phyloP scores from a whole-genome alignment of 139 green algal genomes.

The Micromonas pusilla region DNA sequence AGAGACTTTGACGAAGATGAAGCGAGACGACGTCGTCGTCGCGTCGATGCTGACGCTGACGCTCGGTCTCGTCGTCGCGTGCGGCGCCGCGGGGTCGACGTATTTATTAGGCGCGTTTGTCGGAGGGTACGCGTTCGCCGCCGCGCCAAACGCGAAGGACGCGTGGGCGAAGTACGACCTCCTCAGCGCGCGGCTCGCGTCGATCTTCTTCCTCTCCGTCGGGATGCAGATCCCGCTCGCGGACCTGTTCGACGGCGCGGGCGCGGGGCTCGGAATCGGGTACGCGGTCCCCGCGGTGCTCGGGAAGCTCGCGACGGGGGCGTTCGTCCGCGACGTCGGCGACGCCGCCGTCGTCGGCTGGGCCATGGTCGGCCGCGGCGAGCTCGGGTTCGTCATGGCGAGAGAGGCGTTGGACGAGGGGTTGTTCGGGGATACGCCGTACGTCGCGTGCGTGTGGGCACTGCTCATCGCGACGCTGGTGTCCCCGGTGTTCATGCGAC shows the following conservation, averaged over 20 bases:
- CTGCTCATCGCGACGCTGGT: not conserved
- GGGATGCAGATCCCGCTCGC: not conserved
- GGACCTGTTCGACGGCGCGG: not conserved
- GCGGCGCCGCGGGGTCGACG: not conserved
- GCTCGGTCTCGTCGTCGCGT: not conserved
- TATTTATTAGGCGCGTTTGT: not conserved
- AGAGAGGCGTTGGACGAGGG: too few species aligned
- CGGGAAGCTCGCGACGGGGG: not conserved
- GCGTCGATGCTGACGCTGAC: not conserved
- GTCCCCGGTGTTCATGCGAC: not conserved
- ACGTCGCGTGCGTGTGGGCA: not conserved
- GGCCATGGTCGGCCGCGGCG: not conserved
- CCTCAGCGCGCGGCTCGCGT: not conserved
- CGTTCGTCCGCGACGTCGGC: not conserved
- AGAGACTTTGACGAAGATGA: too few species aligned
- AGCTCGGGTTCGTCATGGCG: not conserved
- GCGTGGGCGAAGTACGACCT: not conserved
- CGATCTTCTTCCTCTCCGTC: not conserved
- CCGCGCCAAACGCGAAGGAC: not conserved
- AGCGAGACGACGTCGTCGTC: not conserved
- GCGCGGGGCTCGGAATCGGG: not conserved
- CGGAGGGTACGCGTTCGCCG: not conserved
- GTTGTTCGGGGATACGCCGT: not conserved
- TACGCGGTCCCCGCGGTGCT: not conserved
- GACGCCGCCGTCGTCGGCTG: not conserved